Evolutionary conservation across 495 filamentous ascomycete genomes (phyloP).

Genomic region (Penicillium malachiteum): DNA sequence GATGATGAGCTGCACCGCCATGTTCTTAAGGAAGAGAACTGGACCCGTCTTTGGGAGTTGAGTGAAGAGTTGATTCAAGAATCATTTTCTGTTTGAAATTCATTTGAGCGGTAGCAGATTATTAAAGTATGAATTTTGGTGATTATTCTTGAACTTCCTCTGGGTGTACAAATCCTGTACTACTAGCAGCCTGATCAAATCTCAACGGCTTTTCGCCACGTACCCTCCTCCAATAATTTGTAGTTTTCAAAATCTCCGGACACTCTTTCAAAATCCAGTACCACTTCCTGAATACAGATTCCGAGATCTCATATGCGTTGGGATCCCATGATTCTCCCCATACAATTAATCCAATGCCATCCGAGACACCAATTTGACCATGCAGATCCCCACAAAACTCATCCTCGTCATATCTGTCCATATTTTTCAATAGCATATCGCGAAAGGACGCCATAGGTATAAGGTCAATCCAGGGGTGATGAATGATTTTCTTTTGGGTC

Average conservation of each 20-base stretch:
- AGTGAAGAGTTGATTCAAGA: slow-evolving; percentile 14
- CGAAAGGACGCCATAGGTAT: slow-evolving; percentile 21
- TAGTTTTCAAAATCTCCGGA: slow-evolving; percentile 20
- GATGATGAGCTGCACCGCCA: slow-evolving; percentile 21
- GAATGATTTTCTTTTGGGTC: slow-evolving; percentile 18
- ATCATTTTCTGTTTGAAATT: too few species aligned
- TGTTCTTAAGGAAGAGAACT: slow-evolving; percentile 13
- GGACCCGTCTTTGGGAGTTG: slow-evolving; percentile 18
- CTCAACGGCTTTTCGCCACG: slow-evolving; percentile 17
- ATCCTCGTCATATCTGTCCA: slow-evolving; percentile 17
- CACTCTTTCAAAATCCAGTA: slow-evolving; percentile 16
- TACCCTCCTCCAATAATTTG: slow-evolving; percentile 25
- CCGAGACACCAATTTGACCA: slow-evolving; percentile 1
- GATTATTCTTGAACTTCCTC: not conserved
- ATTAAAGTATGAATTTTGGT: too few species aligned
- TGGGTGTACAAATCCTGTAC: not conserved
- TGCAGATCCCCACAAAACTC: slow-evolving; percentile 23
- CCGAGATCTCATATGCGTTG: slow-evolving; percentile 22
- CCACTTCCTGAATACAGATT: slow-evolving; percentile 16
- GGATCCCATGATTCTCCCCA: slow-evolving; percentile 30
- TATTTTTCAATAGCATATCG: slow-evolving; percentile 6
- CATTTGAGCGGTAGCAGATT: too few species aligned
- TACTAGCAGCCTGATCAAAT: not conserved
- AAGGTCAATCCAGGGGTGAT: slow-evolving; percentile 30
- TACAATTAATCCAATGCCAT: slow-evolving; percentile 16